Percentiles rank a stretch among this genome's conserved stretches.
Conservation (phyloP, 2,329 filamentous ascomycete genomes). For the Acephala macrosclerotiorum region DNA sequence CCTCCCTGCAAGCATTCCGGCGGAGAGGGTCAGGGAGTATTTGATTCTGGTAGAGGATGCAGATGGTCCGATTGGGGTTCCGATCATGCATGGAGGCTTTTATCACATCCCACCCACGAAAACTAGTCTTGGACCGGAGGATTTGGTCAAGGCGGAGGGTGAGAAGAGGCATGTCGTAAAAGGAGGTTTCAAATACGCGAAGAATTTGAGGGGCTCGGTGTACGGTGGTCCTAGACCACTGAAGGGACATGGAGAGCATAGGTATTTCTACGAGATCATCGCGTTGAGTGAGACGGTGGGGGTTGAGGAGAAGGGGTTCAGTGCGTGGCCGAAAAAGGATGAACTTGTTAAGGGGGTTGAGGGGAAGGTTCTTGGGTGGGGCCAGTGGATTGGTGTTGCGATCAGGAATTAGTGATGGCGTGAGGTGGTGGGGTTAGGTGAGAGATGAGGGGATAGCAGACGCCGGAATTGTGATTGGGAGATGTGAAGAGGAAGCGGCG, state of each 20-base stretch:
- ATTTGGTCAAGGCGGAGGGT: conserved; percentile 11
- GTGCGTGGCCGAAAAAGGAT: conserved; percentile 33
- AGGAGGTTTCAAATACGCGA: conserved; percentile 42
- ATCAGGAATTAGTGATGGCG: conserved; percentile 30
- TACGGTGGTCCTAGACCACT: conserved; percentile 43
- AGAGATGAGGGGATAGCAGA: too few relatives aligned
- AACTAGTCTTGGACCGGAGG: conserved; percentile 26
- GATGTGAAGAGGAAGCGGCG: background rate
- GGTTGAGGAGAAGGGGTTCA: conserved; percentile 12
- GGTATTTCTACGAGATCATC: conserved; percentile 45
- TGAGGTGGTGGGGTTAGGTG: background rate
- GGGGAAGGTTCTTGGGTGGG: conserved; percentile 45
- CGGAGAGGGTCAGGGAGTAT: conserved; percentile 17
- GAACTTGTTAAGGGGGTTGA: conserved; percentile 41
- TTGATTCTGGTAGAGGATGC: conserved; percentile 44
- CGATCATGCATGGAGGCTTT: conserved; percentile 43
- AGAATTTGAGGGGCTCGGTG: conserved; percentile 36
- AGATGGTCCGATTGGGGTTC: conserved; percentile 40
- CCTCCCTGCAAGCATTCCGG: conserved; percentile 16
- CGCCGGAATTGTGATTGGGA: background rate
- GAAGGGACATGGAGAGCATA: conserved; percentile 44
- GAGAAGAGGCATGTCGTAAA: conserved; percentile 24
- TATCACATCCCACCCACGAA: conserved; percentile 42
- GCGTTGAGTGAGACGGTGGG: conserved; percentile 40
- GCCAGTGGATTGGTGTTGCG: conserved; percentile 44